Conservation (phyloP, 805 yeast genomes). For the Starmera dryadoides region DNA sequence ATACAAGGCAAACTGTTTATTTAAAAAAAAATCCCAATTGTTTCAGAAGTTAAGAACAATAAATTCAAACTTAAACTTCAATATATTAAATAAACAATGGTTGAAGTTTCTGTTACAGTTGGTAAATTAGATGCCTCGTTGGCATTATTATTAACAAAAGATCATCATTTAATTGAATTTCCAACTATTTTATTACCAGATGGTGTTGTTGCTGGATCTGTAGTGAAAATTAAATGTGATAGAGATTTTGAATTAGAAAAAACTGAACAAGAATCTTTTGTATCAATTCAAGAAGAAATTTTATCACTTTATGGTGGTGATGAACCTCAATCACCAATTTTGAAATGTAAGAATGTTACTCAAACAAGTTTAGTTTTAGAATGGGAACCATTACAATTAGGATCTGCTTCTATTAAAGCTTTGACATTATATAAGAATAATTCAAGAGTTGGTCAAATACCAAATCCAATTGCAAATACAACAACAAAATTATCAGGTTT, state of each 20-base stretch:
- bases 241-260: conserved; percentile 64
- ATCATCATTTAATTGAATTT: conserved; percentile 91
- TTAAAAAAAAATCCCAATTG: too few relatives aligned
- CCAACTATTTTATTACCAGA: conserved; percentile 92
- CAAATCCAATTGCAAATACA: conserved; percentile 70
- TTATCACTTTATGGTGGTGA: conserved; percentile 63
- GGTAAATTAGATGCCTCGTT: conserved; percentile 94
- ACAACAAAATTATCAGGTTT: conserved; percentile 88
- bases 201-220: conserved; percentile 87
- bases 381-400: conserved; percentile 85
- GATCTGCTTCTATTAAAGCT: conserved; percentile 73
- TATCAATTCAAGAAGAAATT: conserved; percentile 64
- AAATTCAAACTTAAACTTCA: too few relatives aligned
- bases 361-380: conserved; percentile 93
- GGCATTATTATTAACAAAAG: conserved; percentile 82
- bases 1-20: too few relatives aligned
- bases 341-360: conserved; percentile 70
- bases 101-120: conserved; percentile 87
- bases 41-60: too few relatives aligned
- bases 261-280: conserved; percentile 52
- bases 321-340: conserved; percentile 63
- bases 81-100: conserved; percentile 37
- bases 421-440: conserved; percentile 69
- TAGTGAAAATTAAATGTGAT: conserved; percentile 78
- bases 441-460: conserved; percentile 70